Percentiles rank a stretch among this genome's conserved stretches.
Evolutionary conservation across 495 filamentous ascomycete species (phyloP).

Genomic region (Apodospora peruviana): DNA sequence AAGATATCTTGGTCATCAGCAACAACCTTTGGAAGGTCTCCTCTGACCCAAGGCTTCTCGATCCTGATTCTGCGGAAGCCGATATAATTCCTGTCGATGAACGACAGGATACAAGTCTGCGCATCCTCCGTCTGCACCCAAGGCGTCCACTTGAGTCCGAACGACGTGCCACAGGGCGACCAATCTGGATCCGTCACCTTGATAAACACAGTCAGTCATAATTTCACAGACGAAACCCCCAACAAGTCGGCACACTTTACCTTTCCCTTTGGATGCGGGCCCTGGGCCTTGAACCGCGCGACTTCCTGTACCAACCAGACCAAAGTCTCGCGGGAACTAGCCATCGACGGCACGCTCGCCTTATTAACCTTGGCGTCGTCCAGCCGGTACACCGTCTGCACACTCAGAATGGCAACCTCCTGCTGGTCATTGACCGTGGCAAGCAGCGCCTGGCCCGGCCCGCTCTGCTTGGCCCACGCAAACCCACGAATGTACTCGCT

Average conservation of each 20-base stretch:
- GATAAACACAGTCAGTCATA: background rate
- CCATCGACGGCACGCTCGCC: background rate
- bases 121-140: slow-evolving; percentile 27
- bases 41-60: slow-evolving; percentile 14
- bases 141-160: slow-evolving; percentile 39
- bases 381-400: slow-evolving; percentile 22
- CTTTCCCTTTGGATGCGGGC: slow-evolving; percentile 31
- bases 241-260: too few species aligned
- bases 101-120: slow-evolving; percentile 33
- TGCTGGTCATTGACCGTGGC: slow-evolving; percentile 37
- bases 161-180: slow-evolving; percentile 35
- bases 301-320: slow-evolving; percentile 40
- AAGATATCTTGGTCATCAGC: slow-evolving; percentile 23
- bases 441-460: slow-evolving; percentile 29
- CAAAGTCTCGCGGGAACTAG: slow-evolving; percentile 15
- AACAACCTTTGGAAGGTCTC: slow-evolving; percentile 18
- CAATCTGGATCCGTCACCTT: slow-evolving; percentile 34
- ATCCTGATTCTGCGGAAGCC: slow-evolving; percentile 39
- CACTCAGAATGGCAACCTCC: slow-evolving; percentile 38
- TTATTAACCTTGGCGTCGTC: slow-evolving; percentile 10
- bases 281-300: slow-evolving; percentile 32
- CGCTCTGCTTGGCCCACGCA: slow-evolving; percentile 40
- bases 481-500: slow-evolving; percentile 39
- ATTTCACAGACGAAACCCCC: too few species aligned
- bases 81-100: slow-evolving; percentile 36